These are phyloP conservation scores for Penstemon eatonii DNA, from an alignment of 257 asterid genomes.

Conservation along the genomic window DNA sequence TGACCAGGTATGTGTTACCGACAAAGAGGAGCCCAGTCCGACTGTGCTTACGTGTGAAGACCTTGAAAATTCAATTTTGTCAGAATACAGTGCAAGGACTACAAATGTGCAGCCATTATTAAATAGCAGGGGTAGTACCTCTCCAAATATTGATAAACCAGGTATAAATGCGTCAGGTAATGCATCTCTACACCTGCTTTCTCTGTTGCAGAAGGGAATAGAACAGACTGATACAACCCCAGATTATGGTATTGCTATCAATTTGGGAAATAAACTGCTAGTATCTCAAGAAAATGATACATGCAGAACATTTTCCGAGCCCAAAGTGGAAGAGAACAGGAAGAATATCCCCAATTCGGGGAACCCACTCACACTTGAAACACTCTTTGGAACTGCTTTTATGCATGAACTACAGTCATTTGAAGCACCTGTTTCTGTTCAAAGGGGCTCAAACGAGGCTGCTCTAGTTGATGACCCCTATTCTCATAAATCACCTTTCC, in stretches of 20 bases:
- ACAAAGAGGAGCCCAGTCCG: constrained; percentile 48
- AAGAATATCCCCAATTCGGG: constrained; percentile 32
- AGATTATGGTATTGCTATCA: constrained; percentile 29
- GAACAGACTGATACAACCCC: constrained; percentile 29
- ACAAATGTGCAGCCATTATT: constrained; percentile 34
- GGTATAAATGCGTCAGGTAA: constrained; percentile 46
- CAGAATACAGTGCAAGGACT: constrained; percentile 55
- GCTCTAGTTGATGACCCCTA: constrained; percentile 40
- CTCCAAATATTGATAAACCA: constrained; percentile 39
- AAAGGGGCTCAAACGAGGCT: constrained; percentile 55
- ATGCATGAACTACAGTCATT: constrained; percentile 82
- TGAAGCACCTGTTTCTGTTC: constrained; percentile 81
- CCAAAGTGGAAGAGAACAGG: constrained; percentile 48
- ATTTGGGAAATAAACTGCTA: constrained; percentile 33
- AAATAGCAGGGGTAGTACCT: constrained; percentile 35
- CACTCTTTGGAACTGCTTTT: constrained; percentile 89
- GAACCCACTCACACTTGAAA: constrained; percentile 63
- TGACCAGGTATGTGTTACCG: constrained; percentile 36
- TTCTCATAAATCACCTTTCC: constrained; percentile 40
- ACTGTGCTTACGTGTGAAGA: constrained; percentile 83
- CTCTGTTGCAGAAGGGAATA: constrained; percentile 68
- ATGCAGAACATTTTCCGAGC: constrained; percentile 29
- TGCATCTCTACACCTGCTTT: constrained; percentile 77
- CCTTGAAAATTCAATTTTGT: constrained; percentile 82
- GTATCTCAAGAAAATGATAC: constrained; percentile 35